These are phyloP conservation scores for Globisporangium orthogonon DNA, from an alignment of 352 stramenopile species.

Conservation along the genomic window DNA sequence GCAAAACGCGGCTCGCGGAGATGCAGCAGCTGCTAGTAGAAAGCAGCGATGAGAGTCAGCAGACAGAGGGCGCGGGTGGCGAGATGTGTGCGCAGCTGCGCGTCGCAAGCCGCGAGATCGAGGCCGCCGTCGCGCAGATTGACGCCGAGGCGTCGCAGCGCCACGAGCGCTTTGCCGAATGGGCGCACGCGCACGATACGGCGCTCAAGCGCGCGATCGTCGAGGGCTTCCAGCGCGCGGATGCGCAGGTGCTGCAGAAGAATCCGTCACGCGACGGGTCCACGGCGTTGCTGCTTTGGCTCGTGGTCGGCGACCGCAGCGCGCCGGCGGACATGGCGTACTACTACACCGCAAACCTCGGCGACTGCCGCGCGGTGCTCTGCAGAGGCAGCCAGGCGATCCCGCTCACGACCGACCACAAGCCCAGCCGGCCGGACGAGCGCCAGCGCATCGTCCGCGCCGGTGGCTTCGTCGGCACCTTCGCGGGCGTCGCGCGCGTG, in stretches of 20 bases:
- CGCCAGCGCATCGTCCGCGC: constrained; percentile 36
- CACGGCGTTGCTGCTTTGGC: constrained; percentile 46
- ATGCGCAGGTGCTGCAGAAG: constrained; percentile 37
- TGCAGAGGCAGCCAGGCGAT: constrained; percentile 33
- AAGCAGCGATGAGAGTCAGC: neutral
- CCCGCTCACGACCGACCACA: constrained; percentile 49
- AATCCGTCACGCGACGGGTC: constrained; percentile 40
- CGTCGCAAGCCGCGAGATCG: constrained; percentile 18
- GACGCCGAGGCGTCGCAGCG: constrained; percentile 23
- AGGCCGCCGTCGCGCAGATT: constrained; percentile 26
- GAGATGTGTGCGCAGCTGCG: constrained; percentile 20
- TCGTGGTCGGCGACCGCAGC: constrained; percentile 19
- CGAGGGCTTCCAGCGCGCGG: constrained; percentile 33
- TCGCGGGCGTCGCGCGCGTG: constrained; percentile 41
- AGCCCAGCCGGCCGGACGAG: constrained; percentile 40
- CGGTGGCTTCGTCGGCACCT: constrained; percentile 43
- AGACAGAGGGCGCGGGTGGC: neutral
- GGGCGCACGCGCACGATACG: constrained; percentile 19
- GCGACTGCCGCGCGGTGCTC: constrained; percentile 58
- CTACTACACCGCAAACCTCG: constrained; percentile 53
- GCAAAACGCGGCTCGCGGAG: constrained; percentile 26
- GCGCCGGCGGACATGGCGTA: constrained; percentile 17
- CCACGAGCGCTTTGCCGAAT: constrained; percentile 14
- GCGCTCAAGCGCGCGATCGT: constrained; percentile 25
- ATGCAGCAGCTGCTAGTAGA: constrained; percentile 12